These are phyloP conservation scores for Lactarius vividus DNA, from an alignment of 768 basidiomycete genomes.

Conservation along the genomic window DNA sequence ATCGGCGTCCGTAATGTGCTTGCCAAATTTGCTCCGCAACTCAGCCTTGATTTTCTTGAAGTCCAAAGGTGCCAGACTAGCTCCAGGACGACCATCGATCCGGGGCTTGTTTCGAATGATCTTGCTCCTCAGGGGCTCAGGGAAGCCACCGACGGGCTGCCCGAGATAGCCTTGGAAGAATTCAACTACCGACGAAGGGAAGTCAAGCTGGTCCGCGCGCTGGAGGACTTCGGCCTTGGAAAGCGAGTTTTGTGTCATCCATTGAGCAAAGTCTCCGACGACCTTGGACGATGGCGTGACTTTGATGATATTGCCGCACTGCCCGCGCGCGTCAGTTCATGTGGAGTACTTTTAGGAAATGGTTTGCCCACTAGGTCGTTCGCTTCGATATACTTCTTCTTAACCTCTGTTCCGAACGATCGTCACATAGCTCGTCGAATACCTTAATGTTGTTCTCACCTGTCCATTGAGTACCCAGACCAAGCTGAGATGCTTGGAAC, in stretches of 20 bases:
- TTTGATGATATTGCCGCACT: constrained; percentile 99
- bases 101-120: constrained; percentile 92
- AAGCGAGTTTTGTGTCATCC: constrained; percentile 95
- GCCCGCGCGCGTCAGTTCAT: constrained; percentile 9
- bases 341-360: constrained; percentile 16
- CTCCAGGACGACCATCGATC: constrained; percentile 92
- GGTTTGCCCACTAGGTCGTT: constrained; percentile 74
- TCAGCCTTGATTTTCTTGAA: constrained; percentile 97
- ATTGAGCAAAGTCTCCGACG: constrained; percentile 98
- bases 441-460: constrained; percentile 42
- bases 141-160: constrained; percentile 97
- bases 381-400: constrained; percentile 98
- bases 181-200: constrained; percentile 95
- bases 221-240: constrained; percentile 82
- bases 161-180: constrained; percentile 99
- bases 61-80: constrained; percentile 81
- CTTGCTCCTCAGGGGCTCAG: constrained; percentile 87
- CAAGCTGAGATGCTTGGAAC: constrained; percentile 99
- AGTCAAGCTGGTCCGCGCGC: constrained; percentile 88
- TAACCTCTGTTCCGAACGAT: constrained; percentile 62
- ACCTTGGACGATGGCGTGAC: constrained; percentile 99
- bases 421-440: neutral
- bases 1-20: constrained; percentile 90
- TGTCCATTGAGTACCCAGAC: constrained; percentile 95
- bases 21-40: constrained; percentile 90